These are phyloP conservation scores for Phytophthora citricola DNA, from an alignment of 352 stramenopile genomes.

Conservation along the genomic window DNA sequence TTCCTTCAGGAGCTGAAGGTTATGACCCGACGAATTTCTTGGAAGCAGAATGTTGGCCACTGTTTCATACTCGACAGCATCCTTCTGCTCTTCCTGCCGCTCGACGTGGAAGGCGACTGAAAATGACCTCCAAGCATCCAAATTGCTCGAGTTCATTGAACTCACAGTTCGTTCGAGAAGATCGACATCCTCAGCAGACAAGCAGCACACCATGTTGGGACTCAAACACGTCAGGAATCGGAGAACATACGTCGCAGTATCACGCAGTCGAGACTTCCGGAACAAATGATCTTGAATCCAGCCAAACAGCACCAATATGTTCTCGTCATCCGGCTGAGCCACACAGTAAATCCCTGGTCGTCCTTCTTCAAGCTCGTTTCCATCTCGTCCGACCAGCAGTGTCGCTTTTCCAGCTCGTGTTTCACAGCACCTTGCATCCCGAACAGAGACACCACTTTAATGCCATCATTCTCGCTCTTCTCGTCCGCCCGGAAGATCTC, in stretches of 20 bases:
- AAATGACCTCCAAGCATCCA: conserved; percentile 48
- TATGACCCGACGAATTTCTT: background rate
- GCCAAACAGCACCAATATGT: conserved; percentile 57
- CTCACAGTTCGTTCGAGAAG: conserved; percentile 32
- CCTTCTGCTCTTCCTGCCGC: conserved; percentile 59
- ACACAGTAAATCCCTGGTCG: conserved; percentile 70
- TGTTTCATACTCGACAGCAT: conserved; percentile 40
- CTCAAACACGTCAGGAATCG: conserved; percentile 69
- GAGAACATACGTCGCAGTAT: conserved; percentile 75
- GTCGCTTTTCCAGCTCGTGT: conserved; percentile 39
- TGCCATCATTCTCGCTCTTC: conserved; percentile 1
- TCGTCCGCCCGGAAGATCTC: conserved; percentile 46
- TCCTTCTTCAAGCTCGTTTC: conserved; percentile 38
- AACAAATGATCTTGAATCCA: conserved; percentile 67
- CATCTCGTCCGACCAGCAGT: conserved; percentile 56
- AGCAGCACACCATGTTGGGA: conserved; percentile 55
- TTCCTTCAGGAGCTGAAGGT: conserved; percentile 41
- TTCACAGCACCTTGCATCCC: conserved; percentile 66
- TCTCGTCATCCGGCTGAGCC: conserved; percentile 4
- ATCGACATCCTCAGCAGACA: conserved; percentile 45
- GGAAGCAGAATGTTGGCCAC: conserved; percentile 12
- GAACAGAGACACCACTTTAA: conserved; percentile 61
- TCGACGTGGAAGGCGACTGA: conserved; percentile 56
- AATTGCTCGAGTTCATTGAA: conserved; percentile 30
- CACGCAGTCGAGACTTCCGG: conserved; percentile 44